These are phyloP conservation scores for Verticillium albo-atrum DNA, from an alignment of 2,329 filamentous ascomycete species.

Conservation along the genomic window DNA sequence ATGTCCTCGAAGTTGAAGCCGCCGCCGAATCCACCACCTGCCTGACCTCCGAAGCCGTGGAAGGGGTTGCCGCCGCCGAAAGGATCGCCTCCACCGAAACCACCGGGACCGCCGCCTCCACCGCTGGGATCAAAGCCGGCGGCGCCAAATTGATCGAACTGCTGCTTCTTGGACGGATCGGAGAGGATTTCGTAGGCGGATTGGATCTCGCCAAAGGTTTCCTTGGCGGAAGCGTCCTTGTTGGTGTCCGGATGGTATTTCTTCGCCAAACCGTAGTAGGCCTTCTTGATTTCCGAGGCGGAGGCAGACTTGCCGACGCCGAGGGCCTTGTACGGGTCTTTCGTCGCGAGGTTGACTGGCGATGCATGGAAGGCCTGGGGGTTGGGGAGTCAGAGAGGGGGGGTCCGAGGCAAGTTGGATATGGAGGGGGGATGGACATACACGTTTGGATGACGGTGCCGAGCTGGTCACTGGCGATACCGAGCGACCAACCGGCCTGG, in stretches of 20 bases:
- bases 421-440: constrained; percentile 4
- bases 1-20: constrained; percentile 97
- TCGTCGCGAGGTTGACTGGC: constrained; percentile 41
- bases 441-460: constrained; percentile 11
- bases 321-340: constrained; percentile 83
- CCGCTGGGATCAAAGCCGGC: constrained; percentile 80
- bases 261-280: constrained; percentile 95
- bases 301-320: constrained; percentile 81
- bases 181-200: constrained; percentile 90
- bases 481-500: constrained; percentile 7
- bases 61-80: constrained; percentile 64
- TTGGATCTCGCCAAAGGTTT: constrained; percentile 91
- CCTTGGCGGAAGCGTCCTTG: constrained; percentile 89
- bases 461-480: constrained; percentile 24
- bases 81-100: constrained; percentile 39
- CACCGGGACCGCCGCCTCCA: constrained; percentile 57
- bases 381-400: constrained; percentile 1
- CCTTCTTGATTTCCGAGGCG: constrained; percentile 89
- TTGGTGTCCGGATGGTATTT: constrained; percentile 98
- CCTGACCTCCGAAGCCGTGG: constrained; percentile 53
- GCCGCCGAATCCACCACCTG: constrained; percentile 69
- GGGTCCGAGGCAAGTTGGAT: neutral
- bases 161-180: constrained; percentile 87
- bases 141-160: constrained; percentile 85
- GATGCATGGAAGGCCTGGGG: constrained; percentile 58